Evolutionary conservation across 2,329 filamentous ascomycete genomes (phyloP).

Genomic region (Colletotrichum plurivorum): DNA sequence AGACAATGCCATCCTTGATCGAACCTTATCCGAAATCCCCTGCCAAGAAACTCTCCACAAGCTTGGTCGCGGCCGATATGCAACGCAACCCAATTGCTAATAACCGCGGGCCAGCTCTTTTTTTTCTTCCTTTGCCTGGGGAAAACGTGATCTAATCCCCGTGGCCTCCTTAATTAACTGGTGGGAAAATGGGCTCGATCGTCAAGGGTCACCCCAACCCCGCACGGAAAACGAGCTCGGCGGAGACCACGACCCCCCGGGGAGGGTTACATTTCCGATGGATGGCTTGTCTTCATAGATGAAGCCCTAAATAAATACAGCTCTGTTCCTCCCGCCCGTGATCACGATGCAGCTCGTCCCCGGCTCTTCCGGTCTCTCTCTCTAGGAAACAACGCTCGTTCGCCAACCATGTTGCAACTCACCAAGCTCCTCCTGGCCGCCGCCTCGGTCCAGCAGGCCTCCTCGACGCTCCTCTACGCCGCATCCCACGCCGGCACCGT

Average conservation of each 20-base stretch:
- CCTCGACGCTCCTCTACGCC: conserved; percentile 60
- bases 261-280: conserved; percentile 30
- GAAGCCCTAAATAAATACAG: too few relatives aligned
- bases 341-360: neutral
- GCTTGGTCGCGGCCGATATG: neutral
- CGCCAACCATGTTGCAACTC: conserved; percentile 14
- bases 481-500: conserved; percentile 63
- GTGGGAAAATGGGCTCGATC: conserved; percentile 22
- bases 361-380: too few relatives aligned
- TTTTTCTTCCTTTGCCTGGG: neutral
- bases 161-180: conserved; percentile 25
- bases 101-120: neutral
- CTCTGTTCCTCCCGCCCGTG: too few relatives aligned
- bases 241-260: neutral
- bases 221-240: conserved; percentile 37
- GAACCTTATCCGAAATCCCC: conserved; percentile 34
- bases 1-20: neutral
- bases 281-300: neutral
- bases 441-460: conserved; percentile 45
- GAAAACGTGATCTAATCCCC: neutral
- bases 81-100: neutral
- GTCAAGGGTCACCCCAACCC: conserved; percentile 32
- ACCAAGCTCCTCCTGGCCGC: conserved; percentile 22
- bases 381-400: neutral
- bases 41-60: neutral